Base-by-base conservation (phyloP, 2,329 filamentous ascomycete genomes). In the Aspergillus quadrilineatus region DNA sequence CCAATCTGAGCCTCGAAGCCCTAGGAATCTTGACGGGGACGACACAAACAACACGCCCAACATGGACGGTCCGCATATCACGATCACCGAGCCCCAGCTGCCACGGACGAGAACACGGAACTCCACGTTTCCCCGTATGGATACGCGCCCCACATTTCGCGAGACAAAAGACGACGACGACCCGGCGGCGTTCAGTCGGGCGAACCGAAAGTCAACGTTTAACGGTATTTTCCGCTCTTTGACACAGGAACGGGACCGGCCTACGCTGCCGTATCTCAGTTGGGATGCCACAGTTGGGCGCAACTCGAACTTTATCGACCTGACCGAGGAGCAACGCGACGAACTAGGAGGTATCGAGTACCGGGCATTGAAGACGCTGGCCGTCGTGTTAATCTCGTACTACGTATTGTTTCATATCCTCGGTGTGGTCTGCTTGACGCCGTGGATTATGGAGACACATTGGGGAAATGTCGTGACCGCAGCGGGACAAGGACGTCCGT, bases 291-390 rank as follows among this genome's bases (percentile, higher is more conserved):
- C 94, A 0, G 84, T 97, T 53, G 93, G 89, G 26, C 86, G 94
- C 60, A 99, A 99, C 72, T 97, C 93, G 9, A 88, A 90, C 37
- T 99, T 97, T 68, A 82, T 94, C 10, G 90, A 92, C 63, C 75
- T 99, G 62, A 90, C 89, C 0, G 89, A 96, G 63, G 91, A 94
- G 61, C 92, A 99, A 74, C 85, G 94, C 63, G 92, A 99, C 69
- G 94, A 99, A 73, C 78, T 99, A 2, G 94, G 94, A 9, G 94
- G 94, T 17, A 96, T 99, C 61, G 94, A 99, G 72, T 99, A 99
- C 69, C 88, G 94, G 5, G 90, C 93, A 0, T 73, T 99, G 58
- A 95, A 96, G 72, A 90, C 91, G 2, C 77, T 99, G 47, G 89
- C 90, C 1, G 70, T 90, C 29, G 86, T 97, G 30, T 78, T 97